A percentile compares a stretch with the other conserved stretches of the same genome.
These are phyloP conservation scores for Xanthoceras sorbifolium DNA, from an alignment of 345 rosid genomes.

Conservation along the genomic window DNA sequence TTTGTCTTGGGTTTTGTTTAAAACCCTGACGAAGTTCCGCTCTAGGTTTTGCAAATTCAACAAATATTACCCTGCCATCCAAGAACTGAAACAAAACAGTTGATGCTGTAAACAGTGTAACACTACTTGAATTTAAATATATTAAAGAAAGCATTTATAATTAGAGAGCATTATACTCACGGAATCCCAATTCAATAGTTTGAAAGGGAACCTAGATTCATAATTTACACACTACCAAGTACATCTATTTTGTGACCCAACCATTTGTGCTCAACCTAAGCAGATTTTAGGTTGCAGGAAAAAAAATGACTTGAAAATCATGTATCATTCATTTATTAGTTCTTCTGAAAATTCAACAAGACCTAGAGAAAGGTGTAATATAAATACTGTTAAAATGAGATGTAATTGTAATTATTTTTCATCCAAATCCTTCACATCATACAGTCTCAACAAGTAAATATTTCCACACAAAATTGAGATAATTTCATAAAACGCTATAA, in stretches of 20 bases:
- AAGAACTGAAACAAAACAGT: conserved; percentile 45
- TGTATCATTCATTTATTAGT: background rate
- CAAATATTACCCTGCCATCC: conserved; percentile 86
- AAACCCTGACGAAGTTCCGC: conserved; percentile 49
- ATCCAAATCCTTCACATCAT: background rate
- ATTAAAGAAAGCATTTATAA: background rate
- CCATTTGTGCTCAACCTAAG: background rate
- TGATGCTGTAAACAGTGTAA: background rate
- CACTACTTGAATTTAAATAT: background rate
- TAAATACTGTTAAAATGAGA: background rate
- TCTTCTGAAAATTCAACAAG: background rate
- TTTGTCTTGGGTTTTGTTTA: conserved; percentile 31
- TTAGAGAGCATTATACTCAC: background rate
- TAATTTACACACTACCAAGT: too few relatives aligned
- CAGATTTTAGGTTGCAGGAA: background rate
- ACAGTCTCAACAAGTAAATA: background rate
- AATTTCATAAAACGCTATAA: background rate
- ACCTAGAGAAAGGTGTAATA: background rate
- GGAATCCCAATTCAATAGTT: background rate
- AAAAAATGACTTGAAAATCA: background rate
- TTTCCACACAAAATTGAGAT: background rate
- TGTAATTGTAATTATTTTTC: background rate
- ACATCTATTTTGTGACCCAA: too few relatives aligned
- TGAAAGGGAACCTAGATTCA: background rate
- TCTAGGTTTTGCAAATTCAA: conserved; percentile 70